phyloP scores from a whole-genome alignment of 2,329 filamentous ascomycete species.

The Aspergillus aculeatus region DNA sequence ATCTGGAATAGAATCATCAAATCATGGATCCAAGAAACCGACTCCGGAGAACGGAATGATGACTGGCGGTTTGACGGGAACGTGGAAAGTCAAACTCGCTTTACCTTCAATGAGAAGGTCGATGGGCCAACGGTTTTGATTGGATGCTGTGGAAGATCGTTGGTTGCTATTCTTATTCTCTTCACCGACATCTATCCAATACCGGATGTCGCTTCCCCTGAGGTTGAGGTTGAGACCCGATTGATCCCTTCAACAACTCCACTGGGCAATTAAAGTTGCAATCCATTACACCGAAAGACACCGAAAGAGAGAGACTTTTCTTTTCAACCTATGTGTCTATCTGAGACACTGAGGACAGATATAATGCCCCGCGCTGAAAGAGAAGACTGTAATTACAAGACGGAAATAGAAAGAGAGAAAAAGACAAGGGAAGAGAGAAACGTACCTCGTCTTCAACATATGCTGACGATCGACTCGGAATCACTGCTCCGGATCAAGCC shows the following conservation, averaged over 20 bases:
- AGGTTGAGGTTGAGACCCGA: background rate
- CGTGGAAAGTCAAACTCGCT: constrained; percentile 6
- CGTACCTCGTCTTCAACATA: background rate
- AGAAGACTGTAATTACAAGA: background rate
- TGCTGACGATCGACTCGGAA: constrained; percentile 10
- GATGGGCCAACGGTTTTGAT: constrained; percentile 1
- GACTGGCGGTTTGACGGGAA: constrained; percentile 4
- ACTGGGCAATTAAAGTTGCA: too few relatives aligned
- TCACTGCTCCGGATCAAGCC: constrained; percentile 5
- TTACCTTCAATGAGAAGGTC: constrained; percentile 2
- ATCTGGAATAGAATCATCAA: background rate
- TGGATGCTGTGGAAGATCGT: background rate
- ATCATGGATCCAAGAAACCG: background rate
- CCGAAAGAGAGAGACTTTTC: background rate
- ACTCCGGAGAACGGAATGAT: background rate
- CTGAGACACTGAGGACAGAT: background rate
- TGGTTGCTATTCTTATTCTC: constrained; percentile 10
- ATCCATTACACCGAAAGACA: too few relatives aligned
- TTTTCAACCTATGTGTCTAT: background rate
- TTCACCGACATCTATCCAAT: constrained; percentile 1
- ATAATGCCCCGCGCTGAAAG: too few relatives aligned
- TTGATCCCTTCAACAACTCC: background rate
- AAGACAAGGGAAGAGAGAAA: background rate
- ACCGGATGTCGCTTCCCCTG: background rate
- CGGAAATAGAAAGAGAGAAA: background rate